Evolutionary conservation across 2,329 filamentous ascomycete species (phyloP).

Genomic region (Neopestalotiopsis rosae): DNA sequence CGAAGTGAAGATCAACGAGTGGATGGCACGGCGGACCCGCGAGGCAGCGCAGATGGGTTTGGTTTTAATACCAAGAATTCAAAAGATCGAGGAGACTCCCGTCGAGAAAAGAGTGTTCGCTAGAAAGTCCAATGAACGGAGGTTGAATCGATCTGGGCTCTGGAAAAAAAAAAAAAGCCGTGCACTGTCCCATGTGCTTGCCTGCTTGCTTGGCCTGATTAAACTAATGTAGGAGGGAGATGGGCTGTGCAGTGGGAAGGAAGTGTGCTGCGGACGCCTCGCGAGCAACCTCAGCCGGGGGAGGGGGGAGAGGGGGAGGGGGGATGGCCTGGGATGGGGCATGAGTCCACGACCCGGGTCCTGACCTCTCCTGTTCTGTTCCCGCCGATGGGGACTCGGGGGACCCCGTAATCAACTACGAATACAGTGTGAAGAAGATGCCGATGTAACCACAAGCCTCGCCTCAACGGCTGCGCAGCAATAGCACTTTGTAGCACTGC

Average conservation of each 20-base stretch:
- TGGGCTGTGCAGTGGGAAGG: slow-evolving; percentile 11
- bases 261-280: slow-evolving; percentile 9
- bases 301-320: background rate
- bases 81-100: background rate
- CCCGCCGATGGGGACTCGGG: background rate
- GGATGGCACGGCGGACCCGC: background rate
- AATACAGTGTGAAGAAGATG: background rate
- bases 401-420: background rate
- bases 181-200: background rate
- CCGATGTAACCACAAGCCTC: background rate
- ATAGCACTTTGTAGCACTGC: background rate
- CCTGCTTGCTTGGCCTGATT: background rate
- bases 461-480: background rate
- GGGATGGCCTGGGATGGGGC: too few species aligned
- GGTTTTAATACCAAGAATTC: background rate
- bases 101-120: background rate
- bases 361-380: background rate
- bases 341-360: background rate
- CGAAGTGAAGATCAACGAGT: slow-evolving; percentile 8
- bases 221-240: slow-evolving; percentile 11
- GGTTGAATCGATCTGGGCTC: background rate
- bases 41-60: slow-evolving; percentile 9
- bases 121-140: background rate
- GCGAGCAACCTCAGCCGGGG: background rate
- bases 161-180: background rate